Evolutionary conservation across 768 basidiomycete genomes (phyloP).

Genomic region (Grammothele lineata): DNA sequence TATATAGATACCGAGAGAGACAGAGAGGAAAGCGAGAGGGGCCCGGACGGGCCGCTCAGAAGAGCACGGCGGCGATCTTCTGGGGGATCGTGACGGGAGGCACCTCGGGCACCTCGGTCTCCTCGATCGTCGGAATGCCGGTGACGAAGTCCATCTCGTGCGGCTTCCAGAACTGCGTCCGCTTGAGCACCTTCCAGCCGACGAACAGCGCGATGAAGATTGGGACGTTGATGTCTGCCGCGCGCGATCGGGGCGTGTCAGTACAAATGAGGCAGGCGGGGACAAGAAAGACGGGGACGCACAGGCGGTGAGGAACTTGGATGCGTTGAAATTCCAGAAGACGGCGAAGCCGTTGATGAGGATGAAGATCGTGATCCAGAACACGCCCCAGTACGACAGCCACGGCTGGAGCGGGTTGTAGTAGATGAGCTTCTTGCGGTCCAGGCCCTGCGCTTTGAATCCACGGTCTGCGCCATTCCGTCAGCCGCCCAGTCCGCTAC

Average conservation of each 20-base stretch:
- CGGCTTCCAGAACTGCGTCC: constrained; percentile 45
- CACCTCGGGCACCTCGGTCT: constrained; percentile 54
- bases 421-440: constrained; percentile 60
- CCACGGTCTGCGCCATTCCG: constrained; percentile 60
- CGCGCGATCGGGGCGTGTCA: constrained; percentile 3
- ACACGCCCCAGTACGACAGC: constrained; percentile 64
- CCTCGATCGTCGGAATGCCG: constrained; percentile 64
- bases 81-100: constrained; percentile 48
- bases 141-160: constrained; percentile 71
- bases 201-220: constrained; percentile 43
- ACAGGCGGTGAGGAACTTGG: constrained; percentile 48
- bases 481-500: background rate
- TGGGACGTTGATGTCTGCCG: constrained; percentile 40
- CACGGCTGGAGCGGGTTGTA: constrained; percentile 60
- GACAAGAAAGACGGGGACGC: constrained; percentile 16
- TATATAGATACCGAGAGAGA: too few species aligned
- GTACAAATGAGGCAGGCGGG: background rate
- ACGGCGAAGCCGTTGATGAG: constrained; percentile 52
- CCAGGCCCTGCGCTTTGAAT: constrained; percentile 58
- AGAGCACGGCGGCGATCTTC: constrained; percentile 46
- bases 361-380: constrained; percentile 61
- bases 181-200: constrained; percentile 40
- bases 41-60: constrained; percentile 30
- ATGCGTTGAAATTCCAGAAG: constrained; percentile 58
- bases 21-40: too few species aligned